A percentile compares a stretch with the other conserved stretches of the same genome.
Evolutionary conservation across 2,329 filamentous ascomycete genomes (phyloP).

Genomic region (Coniosporium tulheliwenetii): DNA sequence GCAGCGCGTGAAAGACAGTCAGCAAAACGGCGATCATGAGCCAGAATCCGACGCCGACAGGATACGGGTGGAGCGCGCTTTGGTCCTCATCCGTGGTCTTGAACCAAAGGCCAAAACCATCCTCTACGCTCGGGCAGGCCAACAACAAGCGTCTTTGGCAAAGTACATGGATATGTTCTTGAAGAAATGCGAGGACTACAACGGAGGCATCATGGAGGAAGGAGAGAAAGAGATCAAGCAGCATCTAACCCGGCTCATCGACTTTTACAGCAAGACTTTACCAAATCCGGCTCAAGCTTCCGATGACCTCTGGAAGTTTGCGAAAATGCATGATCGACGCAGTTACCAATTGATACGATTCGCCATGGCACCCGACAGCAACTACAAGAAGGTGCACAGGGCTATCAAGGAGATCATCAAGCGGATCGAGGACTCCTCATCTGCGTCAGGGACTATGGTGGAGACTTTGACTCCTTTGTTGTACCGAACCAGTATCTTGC

Average conservation of each 20-base stretch:
- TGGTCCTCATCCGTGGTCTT: slow-evolving; percentile 22
- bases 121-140: slow-evolving; percentile 72
- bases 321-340: slow-evolving; percentile 77
- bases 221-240: slow-evolving; percentile 51
- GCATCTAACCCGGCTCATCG: slow-evolving; percentile 56
- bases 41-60: slow-evolving; percentile 49
- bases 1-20: slow-evolving; percentile 46
- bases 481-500: slow-evolving; percentile 67
- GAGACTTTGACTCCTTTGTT: slow-evolving; percentile 72
- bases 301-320: slow-evolving; percentile 76
- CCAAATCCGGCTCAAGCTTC: slow-evolving; percentile 59
- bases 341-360: slow-evolving; percentile 82
- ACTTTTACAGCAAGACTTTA: slow-evolving; percentile 57
- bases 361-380: slow-evolving; percentile 68
- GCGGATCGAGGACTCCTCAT: slow-evolving; percentile 54
- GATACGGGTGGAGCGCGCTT: slow-evolving; percentile 56
- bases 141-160: slow-evolving; percentile 64
- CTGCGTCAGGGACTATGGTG: slow-evolving; percentile 43
- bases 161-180: slow-evolving; percentile 63
- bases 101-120: slow-evolving; percentile 68
- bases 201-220: slow-evolving; percentile 68
- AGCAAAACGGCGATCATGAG: slow-evolving; percentile 26
- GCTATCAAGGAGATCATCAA: slow-evolving; percentile 83
- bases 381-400: slow-evolving; percentile 81
- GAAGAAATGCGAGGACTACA: slow-evolving; percentile 74